phyloP scores from a whole-genome alignment of 345 rosid genomes.

The Aegle marmelos region DNA sequence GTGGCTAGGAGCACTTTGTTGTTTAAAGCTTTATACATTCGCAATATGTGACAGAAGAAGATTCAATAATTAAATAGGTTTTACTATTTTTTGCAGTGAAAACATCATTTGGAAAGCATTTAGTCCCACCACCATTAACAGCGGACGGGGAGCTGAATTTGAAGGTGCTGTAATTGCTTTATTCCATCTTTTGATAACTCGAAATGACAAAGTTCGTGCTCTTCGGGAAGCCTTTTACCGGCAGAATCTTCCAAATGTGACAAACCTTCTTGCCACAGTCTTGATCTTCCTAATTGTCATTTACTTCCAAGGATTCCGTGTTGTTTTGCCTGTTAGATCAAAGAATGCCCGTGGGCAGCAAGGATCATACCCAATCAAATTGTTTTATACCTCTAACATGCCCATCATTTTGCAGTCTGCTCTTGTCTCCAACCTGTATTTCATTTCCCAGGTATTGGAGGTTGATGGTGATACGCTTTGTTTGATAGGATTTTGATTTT shows the following conservation, averaged over 20 bases:
- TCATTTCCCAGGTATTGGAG: constrained; percentile 72
- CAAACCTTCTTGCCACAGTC: constrained; percentile 79
- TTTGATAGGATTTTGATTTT: background rate
- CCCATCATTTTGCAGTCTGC: constrained; percentile 87
- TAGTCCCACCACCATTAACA: constrained; percentile 86
- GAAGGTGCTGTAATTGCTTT: constrained; percentile 92
- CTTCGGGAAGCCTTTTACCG: constrained; percentile 86
- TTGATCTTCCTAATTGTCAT: constrained; percentile 76
- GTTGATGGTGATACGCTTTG: background rate
- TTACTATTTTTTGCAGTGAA: constrained; percentile 46
- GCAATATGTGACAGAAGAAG: too few species aligned
- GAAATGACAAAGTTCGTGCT: constrained; percentile 73
- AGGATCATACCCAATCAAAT: constrained; percentile 85
- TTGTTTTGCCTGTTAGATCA: constrained; percentile 84
- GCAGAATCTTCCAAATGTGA: constrained; percentile 86
- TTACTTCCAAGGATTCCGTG: constrained; percentile 96
- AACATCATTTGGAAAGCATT: constrained; percentile 87
- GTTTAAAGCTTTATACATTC: background rate
- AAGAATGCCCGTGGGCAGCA: constrained; percentile 94
- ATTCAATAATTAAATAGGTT: background rate
- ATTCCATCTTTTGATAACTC: constrained; percentile 75
- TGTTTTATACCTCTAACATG: constrained; percentile 93
- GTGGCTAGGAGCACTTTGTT: background rate
- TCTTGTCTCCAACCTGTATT: constrained; percentile 76
- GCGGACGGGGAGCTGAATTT: constrained; percentile 88